Percentiles rank a stretch among this genome's conserved stretches.
These are phyloP conservation scores for Chrysanthemum makinoi DNA, from an alignment of 129 eudicot genomes.

Conservation along the genomic window DNA sequence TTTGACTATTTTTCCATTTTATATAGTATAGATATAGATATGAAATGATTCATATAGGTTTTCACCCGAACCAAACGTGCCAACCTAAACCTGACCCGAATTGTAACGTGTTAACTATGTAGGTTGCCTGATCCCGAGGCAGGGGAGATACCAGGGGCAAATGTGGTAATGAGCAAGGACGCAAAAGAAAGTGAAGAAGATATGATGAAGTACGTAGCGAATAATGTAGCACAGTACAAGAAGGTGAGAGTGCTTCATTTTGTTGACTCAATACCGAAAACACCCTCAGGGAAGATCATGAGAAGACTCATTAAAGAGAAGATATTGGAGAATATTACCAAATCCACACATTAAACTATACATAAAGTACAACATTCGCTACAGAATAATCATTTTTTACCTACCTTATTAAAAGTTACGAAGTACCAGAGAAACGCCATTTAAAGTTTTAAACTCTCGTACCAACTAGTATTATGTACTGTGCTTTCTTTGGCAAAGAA, in stretches of 20 bases:
- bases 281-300: constrained; percentile 91
- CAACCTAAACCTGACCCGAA: no score
- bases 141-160: constrained; percentile 94
- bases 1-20: no score
- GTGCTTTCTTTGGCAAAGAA: neutral
- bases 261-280: constrained; percentile 76
- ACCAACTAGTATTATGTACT: neutral
- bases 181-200: constrained; percentile 83
- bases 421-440: neutral
- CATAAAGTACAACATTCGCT: constrained; percentile 7
- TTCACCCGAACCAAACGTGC: no score
- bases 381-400: constrained; percentile 3
- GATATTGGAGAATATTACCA: constrained; percentile 46
- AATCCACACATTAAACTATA: constrained; percentile 14
- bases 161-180: constrained; percentile 63
- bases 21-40: no score
- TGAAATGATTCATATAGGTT: no score
- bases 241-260: constrained; percentile 72
- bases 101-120: constrained; percentile 3
- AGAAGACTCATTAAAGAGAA: constrained; percentile 74
- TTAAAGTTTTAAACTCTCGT: neutral
- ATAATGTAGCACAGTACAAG: constrained; percentile 80
- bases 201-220: constrained; percentile 63
- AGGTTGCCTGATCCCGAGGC: constrained; percentile 87
- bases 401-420: neutral